These are phyloP conservation scores for Brassica nigra DNA, from an alignment of 345 rosid species.

Conservation along the genomic window DNA sequence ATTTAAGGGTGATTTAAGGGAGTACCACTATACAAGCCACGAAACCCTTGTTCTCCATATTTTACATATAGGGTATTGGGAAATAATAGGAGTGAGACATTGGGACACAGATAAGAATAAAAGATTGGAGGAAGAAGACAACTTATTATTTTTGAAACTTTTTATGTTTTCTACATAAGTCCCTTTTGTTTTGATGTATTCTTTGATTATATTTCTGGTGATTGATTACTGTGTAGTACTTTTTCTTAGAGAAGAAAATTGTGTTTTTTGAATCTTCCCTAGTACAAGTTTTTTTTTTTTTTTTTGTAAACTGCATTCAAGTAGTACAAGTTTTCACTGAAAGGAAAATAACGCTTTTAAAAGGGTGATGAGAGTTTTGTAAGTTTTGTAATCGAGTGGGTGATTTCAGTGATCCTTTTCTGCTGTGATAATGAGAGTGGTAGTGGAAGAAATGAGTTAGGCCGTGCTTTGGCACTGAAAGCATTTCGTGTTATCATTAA, in stretches of 20 bases:
- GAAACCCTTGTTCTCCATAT: constrained; percentile 35
- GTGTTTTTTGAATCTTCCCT: constrained; percentile 27
- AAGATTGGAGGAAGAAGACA: constrained; percentile 33
- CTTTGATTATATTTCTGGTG: constrained; percentile 33
- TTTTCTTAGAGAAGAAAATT: constrained; percentile 17
- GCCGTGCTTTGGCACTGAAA: constrained; percentile 37
- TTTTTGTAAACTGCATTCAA: no score
- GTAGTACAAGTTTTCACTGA: not conserved
- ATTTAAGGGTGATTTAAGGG: constrained; percentile 34
- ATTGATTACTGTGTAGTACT: constrained; percentile 28
- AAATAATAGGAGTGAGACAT: constrained; percentile 25
- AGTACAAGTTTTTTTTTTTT: not conserved
- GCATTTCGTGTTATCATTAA: constrained; percentile 28
- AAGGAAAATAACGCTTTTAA: no score
- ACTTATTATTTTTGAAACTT: constrained; percentile 27
- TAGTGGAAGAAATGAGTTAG: constrained; percentile 31
- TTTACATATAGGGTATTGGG: constrained; percentile 30
- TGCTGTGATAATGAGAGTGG: constrained; percentile 17
- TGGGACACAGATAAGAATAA: constrained; percentile 32
- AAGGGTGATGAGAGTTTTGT: not conserved
- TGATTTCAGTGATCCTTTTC: not conserved
- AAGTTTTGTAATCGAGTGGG: not conserved
- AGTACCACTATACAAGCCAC: constrained; percentile 27
- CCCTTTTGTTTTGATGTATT: constrained; percentile 26
- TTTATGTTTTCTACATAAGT: not conserved